These are phyloP conservation scores for Leptographium wingfieldii DNA, from an alignment of 2,329 filamentous ascomycete genomes.

Conservation along the genomic window DNA sequence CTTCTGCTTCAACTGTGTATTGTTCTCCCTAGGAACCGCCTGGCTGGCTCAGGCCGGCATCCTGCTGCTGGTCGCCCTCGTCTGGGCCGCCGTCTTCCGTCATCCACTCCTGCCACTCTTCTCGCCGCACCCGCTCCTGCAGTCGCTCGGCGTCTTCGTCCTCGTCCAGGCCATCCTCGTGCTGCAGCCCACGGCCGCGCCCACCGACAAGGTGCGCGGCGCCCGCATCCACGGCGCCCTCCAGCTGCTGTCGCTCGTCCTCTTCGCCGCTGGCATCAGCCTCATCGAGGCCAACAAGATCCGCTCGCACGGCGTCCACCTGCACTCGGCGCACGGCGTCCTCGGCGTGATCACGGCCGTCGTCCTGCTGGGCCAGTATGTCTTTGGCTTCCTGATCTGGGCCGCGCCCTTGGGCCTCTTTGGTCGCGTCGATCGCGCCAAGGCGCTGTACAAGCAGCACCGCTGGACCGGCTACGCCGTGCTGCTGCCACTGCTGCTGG, in stretches of 20 bases:
- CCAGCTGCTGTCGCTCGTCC: conserved; percentile 50
- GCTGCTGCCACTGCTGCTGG: conserved; percentile 51
- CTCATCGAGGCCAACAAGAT: conserved; percentile 81
- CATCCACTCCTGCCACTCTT: conserved; percentile 60
- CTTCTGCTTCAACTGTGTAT: background rate
- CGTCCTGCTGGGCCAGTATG: conserved; percentile 57
- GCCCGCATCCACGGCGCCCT: conserved; percentile 54
- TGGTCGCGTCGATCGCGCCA: conserved; percentile 59
- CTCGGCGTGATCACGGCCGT: conserved; percentile 68
- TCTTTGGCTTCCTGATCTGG: conserved; percentile 75
- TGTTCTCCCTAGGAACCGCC: conserved; percentile 50
- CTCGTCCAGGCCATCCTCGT: conserved; percentile 70
- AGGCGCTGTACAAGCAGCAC: conserved; percentile 83
- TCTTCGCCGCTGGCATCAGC: conserved; percentile 51
- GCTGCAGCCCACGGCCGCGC: conserved; percentile 75
- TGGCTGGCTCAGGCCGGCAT: conserved; percentile 68
- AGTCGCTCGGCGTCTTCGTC: conserved; percentile 55
- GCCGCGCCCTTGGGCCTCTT: conserved; percentile 55
- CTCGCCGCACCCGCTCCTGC: conserved; percentile 71
- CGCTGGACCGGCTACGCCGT: conserved; percentile 58
- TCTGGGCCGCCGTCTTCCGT: conserved; percentile 68
- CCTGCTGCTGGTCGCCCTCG: conserved; percentile 58
- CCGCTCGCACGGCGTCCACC: conserved; percentile 52
- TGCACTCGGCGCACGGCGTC: conserved; percentile 69
- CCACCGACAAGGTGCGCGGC: conserved; percentile 55